Evolutionary conservation across 2,329 filamentous ascomycete species (phyloP), one percentile per base, ranked within the genome.

Genomic region (Colletotrichum scovillei): DNA sequence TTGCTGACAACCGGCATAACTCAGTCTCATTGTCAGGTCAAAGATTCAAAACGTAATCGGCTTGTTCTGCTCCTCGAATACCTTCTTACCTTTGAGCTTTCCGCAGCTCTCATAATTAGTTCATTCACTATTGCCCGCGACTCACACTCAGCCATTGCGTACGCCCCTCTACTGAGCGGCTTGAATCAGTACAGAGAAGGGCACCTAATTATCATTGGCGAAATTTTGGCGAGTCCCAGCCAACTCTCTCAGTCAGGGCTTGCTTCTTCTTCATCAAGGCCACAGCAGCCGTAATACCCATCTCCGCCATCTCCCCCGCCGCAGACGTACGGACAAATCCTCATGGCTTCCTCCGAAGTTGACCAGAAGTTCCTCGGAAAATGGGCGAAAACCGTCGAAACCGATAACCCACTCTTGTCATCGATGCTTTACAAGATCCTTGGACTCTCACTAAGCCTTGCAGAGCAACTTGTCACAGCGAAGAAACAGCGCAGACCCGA

Each of bases 291-390:
- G 26, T 19, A 19, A 64, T n/a, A 46, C 49, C 22, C 7, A 26
- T 26, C 16, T 16, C n/a, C 46, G 7, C 46, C 32, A 30, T 60
- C 22, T 24, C 58, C 19, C 28, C 42, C 22, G 46, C 63, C 6
- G 30, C 24, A 42, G n/a, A 58, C 12, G 32, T 28, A n/a, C 38
- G 5, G 52, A 35, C 19, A 56, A 60, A 67, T 58, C 78, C 80
- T 81, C 75, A 99, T 98, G 97, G 97, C 97, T 85, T 97, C 95
- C 81, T 97, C 95, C 74, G 95, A 98, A 85, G 95, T 98, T 75
- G 97, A 99, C 83, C 95, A 98, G 86, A 99, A 98, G 86, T 98
- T 97, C 84, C 89, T 99, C 79, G 95, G 95, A 84, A 92, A 92
- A 80, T 92, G 98, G 81, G 96, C 97, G 81, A 93, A 92, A 83